A percentile compares a stretch with the other conserved stretches of the same genome.
Evolutionary conservation across 768 basidiomycete genomes (phyloP).

Genomic region (Boletus tylopilopsis): DNA sequence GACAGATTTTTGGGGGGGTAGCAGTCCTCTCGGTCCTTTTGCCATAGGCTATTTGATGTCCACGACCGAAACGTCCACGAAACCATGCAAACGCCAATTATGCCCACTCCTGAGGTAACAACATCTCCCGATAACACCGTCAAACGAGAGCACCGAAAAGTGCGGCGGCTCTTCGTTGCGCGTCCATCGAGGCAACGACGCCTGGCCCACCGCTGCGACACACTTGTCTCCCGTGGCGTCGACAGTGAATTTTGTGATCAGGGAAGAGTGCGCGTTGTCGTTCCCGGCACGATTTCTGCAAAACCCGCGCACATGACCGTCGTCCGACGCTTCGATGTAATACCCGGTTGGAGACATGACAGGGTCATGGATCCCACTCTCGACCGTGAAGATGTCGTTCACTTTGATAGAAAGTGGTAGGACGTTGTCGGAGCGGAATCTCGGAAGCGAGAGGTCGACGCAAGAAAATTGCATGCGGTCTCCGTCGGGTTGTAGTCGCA

Average conservation of each 20-base stretch:
- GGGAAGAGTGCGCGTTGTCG: no score
- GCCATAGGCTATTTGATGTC: background rate
- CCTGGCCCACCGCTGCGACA: background rate
- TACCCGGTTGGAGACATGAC: background rate
- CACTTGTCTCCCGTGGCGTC: constrained; percentile 1
- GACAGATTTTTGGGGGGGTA: no score
- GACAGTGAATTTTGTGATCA: constrained; percentile 6
- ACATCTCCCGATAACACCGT: background rate
- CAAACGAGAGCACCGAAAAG: background rate
- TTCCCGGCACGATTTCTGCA: background rate
- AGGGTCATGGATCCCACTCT: background rate
- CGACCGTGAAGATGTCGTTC: constrained; percentile 1
- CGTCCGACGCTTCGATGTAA: constrained; percentile 1
- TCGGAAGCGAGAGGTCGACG: background rate
- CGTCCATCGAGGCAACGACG: background rate
- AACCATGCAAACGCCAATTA: background rate
- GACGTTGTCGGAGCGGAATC: background rate
- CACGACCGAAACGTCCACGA: background rate
- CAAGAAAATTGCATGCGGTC: background rate
- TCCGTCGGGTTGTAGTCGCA: background rate
- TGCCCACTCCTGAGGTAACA: background rate
- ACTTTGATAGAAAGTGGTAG: background rate
- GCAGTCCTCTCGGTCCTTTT: no score
- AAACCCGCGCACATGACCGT: constrained; percentile 4
- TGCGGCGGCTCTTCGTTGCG: background rate